phyloP scores from a whole-genome alignment of 2,329 filamentous ascomycete genomes.

The Aureobasidium sp. region DNA sequence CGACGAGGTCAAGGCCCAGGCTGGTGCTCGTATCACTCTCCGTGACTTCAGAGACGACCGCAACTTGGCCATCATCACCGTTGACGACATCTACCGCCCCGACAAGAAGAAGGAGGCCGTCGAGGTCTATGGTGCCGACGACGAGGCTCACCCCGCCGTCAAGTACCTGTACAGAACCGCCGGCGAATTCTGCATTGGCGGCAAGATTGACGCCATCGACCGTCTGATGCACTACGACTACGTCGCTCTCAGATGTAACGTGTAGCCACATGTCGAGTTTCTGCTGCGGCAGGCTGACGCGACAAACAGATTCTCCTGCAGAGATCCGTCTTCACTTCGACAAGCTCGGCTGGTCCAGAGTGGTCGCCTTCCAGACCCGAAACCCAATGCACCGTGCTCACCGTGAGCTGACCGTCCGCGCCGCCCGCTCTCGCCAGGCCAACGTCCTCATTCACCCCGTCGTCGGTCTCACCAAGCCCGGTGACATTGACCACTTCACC shows the following conservation, averaged over 20 bases:
- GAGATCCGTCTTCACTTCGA: conserved; percentile 96
- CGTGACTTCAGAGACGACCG: conserved; percentile 94
- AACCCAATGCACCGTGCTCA: conserved; percentile 99
- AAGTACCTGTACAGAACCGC: conserved; percentile 78
- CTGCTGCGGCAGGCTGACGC: conserved; percentile 19
- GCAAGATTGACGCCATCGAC: conserved; percentile 92
- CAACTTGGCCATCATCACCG: conserved; percentile 89
- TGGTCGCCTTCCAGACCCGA: conserved; percentile 97
- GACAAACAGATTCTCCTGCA: conserved; percentile 67
- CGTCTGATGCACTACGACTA: conserved; percentile 98
- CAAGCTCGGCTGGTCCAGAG: conserved; percentile 96
- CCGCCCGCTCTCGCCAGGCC: conserved; percentile 88
- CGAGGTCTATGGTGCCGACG: conserved; percentile 86
- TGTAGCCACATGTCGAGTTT: not conserved
- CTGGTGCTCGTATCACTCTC: conserved; percentile 76
- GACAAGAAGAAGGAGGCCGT: conserved; percentile 91
- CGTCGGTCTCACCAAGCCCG: conserved; percentile 95
- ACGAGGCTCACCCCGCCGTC: conserved; percentile 76
- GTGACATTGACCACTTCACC: conserved; percentile 99
- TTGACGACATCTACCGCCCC: conserved; percentile 91
- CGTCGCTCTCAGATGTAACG: conserved; percentile 79
- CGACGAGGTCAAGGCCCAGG: conserved; percentile 65
- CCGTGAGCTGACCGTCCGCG: conserved; percentile 93
- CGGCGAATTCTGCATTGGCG: conserved; percentile 86
- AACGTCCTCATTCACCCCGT: conserved; percentile 99